Conservation (phyloP, 352 stramenopile species). For the Thalassiosira oceanica region DNA sequence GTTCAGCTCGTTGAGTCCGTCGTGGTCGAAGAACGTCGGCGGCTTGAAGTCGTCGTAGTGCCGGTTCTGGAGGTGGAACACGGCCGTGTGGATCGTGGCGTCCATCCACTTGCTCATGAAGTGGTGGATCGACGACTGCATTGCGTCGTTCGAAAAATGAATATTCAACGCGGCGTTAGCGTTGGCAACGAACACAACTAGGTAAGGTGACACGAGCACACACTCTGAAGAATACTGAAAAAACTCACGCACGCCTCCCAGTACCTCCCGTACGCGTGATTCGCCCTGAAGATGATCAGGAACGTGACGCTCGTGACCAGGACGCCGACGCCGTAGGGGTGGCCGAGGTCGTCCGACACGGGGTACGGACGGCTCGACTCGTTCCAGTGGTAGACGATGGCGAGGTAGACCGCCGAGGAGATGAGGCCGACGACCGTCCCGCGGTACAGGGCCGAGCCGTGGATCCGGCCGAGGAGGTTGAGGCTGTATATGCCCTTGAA, state of each 20-base stretch:
- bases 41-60: conserved; percentile 50
- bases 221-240: not conserved
- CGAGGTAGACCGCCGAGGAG: conserved; percentile 33
- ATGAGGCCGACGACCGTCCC: conserved; percentile 37
- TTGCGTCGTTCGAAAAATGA: too few species aligned
- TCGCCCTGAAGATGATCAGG: conserved; percentile 52
- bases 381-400: conserved; percentile 32
- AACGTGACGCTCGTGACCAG: conserved; percentile 37
- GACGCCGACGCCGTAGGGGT: conserved; percentile 42
- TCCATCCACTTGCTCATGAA: conserved; percentile 47
- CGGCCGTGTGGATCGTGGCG: conserved; percentile 22
- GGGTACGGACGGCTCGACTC: not conserved
- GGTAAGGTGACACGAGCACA: too few species aligned
- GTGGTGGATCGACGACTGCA: conserved; percentile 20
- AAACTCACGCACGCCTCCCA: conserved; percentile 31
- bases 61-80: conserved; percentile 46
- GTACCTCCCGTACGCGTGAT: conserved; percentile 47
- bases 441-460: conserved; percentile 53
- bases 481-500: conserved; percentile 45
- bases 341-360: conserved; percentile 16
- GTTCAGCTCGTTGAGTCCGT: conserved; percentile 42
- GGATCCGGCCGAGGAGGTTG: conserved; percentile 40
- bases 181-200: too few species aligned
- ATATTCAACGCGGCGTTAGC: too few species aligned
- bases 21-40: conserved; percentile 55